Evolutionary conservation across 2,329 filamentous ascomycete species (phyloP).

Genomic region (Colletotrichum spaethianum): DNA sequence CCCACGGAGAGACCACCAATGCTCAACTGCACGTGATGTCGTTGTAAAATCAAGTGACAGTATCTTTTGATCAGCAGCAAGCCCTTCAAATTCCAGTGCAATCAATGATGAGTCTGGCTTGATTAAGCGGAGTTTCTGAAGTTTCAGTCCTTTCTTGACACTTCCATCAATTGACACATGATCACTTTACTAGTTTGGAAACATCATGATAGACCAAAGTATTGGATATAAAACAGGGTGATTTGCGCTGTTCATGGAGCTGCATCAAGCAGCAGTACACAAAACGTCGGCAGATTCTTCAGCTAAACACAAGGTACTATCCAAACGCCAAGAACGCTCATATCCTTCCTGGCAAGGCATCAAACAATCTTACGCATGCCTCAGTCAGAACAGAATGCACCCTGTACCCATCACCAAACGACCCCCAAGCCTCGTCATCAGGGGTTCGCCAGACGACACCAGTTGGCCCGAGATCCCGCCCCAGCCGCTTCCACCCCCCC

Average conservation of each 20-base stretch:
- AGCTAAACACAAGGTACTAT: background rate
- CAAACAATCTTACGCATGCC: background rate
- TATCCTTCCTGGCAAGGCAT: background rate
- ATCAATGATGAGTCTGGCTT: background rate
- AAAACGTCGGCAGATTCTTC: background rate
- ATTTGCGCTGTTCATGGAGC: background rate
- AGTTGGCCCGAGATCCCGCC: constrained; percentile 30
- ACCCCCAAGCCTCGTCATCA: background rate
- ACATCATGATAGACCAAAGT: too few species aligned
- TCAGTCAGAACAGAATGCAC: constrained; percentile 25
- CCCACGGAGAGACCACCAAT: background rate
- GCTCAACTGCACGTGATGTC: background rate
- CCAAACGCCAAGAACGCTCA: background rate
- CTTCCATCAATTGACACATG: background rate
- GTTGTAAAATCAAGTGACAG: too few species aligned
- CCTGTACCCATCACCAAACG: background rate
- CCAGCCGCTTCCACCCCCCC: constrained; percentile 22
- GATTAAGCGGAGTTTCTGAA: background rate
- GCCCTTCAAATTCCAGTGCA: background rate
- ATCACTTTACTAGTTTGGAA: background rate
- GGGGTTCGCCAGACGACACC: background rate
- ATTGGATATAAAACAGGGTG: background rate
- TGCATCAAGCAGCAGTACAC: background rate
- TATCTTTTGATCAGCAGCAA: background rate
- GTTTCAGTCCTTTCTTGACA: too few species aligned